A percentile compares a stretch with the other conserved stretches of the same genome.
These are phyloP conservation scores for Podaxis sp. DNA, from an alignment of 768 basidiomycete genomes.

Conservation along the genomic window DNA sequence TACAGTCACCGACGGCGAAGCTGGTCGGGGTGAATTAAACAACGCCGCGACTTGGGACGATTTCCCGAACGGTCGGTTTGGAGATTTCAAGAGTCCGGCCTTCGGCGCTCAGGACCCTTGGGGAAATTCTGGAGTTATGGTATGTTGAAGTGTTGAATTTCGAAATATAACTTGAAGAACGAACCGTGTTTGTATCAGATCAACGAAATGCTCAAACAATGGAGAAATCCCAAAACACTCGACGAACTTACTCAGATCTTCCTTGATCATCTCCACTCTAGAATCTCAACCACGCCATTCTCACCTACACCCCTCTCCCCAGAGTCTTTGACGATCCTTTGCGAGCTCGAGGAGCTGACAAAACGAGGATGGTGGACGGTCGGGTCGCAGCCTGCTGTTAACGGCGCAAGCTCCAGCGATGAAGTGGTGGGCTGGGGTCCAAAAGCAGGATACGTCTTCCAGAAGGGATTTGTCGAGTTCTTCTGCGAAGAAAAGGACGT, in stretches of 20 bases:
- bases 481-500: constrained; percentile 68
- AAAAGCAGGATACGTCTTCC: constrained; percentile 87
- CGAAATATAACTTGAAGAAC: not conserved
- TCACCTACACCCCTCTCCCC: constrained; percentile 74
- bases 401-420: constrained; percentile 73
- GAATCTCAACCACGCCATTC: constrained; percentile 80
- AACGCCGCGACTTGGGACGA: constrained; percentile 87
- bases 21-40: constrained; percentile 69
- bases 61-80: constrained; percentile 98
- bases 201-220: constrained; percentile 57
- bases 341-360: constrained; percentile 74
- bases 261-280: constrained; percentile 71
- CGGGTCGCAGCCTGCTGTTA: constrained; percentile 91
- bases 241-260: constrained; percentile 78
- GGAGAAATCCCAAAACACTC: constrained; percentile 66
- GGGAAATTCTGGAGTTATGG: constrained; percentile 64
- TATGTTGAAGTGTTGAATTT: constrained; percentile 23
- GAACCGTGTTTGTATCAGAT: constrained; percentile 34
- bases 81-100: constrained; percentile 95
- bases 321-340: constrained; percentile 80
- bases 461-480: constrained; percentile 97
- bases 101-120: constrained; percentile 80
- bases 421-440: constrained; percentile 92
- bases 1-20: constrained; percentile 48
- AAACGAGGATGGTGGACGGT: constrained; percentile 90